These are phyloP conservation scores for Aspergillus saccharolyticus DNA, from an alignment of 495 filamentous ascomycete genomes.

Conservation along the genomic window DNA sequence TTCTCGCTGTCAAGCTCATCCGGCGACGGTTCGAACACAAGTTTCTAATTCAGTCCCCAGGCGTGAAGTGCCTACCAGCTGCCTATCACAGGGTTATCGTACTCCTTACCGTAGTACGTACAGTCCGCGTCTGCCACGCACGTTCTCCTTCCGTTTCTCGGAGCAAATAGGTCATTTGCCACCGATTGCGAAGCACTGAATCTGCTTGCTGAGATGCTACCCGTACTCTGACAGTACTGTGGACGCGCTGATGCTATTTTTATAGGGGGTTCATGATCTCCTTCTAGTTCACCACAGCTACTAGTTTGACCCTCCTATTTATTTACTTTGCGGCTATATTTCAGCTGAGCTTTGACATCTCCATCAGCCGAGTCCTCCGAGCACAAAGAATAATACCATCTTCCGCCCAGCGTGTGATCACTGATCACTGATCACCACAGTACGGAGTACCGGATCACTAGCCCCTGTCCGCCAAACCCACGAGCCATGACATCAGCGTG, in stretches of 20 bases:
- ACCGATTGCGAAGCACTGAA: not conserved
- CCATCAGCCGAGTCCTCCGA: not conserved
- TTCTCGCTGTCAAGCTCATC: slow-evolving; percentile 1
- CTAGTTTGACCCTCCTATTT: not conserved
- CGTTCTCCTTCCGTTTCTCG: not conserved
- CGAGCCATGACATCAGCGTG: slow-evolving; percentile 6
- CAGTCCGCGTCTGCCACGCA: too few relatives aligned
- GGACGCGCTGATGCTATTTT: too few relatives aligned
- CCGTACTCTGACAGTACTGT: too few relatives aligned
- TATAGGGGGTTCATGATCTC: not conserved
- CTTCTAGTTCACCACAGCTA: not conserved
- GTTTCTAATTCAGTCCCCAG: too few relatives aligned
- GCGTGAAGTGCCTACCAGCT: too few relatives aligned
- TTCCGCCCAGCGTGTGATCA: slow-evolving; percentile 3
- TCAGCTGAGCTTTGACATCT: not conserved
- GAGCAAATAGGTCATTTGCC: not conserved
- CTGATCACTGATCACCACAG: too few relatives aligned
- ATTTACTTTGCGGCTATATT: not conserved
- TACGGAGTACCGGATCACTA: not conserved
- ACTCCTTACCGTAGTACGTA: too few relatives aligned
- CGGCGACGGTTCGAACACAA: slow-evolving; percentile 1
- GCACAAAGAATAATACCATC: not conserved
- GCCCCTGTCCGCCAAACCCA: not conserved
- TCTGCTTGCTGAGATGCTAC: not conserved
- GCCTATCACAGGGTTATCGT: too few relatives aligned